Evolutionary conservation across 768 basidiomycete species (phyloP), one percentile per base, ranked within the genome.

Genomic region (Leccinum ochraceum): DNA sequence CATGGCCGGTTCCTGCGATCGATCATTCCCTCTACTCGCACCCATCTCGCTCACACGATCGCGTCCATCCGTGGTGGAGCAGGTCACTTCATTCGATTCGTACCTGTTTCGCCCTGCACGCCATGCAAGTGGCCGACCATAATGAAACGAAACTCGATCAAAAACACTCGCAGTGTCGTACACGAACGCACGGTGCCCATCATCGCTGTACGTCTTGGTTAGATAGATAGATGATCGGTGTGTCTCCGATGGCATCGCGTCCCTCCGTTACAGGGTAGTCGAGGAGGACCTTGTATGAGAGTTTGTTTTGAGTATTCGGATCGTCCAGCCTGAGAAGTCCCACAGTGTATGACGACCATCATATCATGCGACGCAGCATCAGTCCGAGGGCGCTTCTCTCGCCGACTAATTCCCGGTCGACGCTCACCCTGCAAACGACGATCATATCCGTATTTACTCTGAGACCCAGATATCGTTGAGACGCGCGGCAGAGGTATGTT

Each of bases 141-240:
- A 42, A 22, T 39, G 8, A 17, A 60, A 62, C 48, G 53, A 54
- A 54, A 54, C 48, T 32, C 32, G 60, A 62, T 61, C 59, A 52
- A 3, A 44, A 32, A 57, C n/a, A 20, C 22, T 22, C 17, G 20
- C n/a, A 16, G 51, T 44, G n/a, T 46, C 20, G 20, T 46, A 46
- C 20, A 46, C 20, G 44, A 50, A 24, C 49, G 26, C 24, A 26
- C 58, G 56, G 32, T 57, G 51, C 17, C 49, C 48, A 2, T 32
- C 32, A 20, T 39, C 36, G 28, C 42, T 14, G 50, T 24, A 48
- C 22, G n/a, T 42, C 42, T 49, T 26, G 48, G 14, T 5, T 44
- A 24, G 37, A 30, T 48, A 17, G 44, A 59, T 37, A n/a, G 44
- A 36, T 20, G 28, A 59, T 60, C 52, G 32, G 39, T 39, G 39